Evolutionary conservation across 176 grass and related monocot genomes (phyloP).

Genomic region (Juncus inflexus): DNA sequence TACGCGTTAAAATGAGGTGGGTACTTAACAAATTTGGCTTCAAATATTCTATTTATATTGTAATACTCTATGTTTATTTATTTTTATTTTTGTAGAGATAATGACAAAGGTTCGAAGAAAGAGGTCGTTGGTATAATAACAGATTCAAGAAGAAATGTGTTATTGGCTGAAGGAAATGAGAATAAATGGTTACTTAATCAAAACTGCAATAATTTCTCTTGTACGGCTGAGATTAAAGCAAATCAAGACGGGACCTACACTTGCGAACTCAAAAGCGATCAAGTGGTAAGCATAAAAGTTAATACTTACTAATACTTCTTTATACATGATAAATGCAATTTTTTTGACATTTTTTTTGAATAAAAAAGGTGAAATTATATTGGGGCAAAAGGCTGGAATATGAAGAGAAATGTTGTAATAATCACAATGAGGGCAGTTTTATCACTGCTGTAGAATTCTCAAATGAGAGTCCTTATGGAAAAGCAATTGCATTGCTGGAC

Average conservation of each 20-base stretch:
- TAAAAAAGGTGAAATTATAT: conserved; percentile 68
- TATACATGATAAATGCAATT: neutral
- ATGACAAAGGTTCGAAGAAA: conserved; percentile 10
- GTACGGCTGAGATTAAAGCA: conserved; percentile 33
- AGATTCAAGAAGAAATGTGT: conserved; percentile 27
- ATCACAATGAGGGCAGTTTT: conserved; percentile 29
- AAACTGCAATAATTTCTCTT: conserved; percentile 34
- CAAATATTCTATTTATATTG: no score
- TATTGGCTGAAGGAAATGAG: conserved; percentile 61
- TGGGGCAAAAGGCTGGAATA: conserved; percentile 60
- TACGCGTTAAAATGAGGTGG: conserved; percentile 77
- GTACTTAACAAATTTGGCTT: neutral
- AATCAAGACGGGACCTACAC: conserved; percentile 37
- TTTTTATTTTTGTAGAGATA: conserved; percentile 22
- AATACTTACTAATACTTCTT: neutral
- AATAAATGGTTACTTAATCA: conserved; percentile 58
- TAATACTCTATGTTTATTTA: neutral
- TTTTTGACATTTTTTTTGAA: conserved; percentile 19
- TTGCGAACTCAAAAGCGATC: conserved; percentile 48
- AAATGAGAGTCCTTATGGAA: conserved; percentile 66
- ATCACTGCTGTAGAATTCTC: conserved; percentile 69
- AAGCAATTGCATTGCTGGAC: conserved; percentile 59
- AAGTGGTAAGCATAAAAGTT: conserved; percentile 45
- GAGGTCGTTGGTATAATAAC: conserved; percentile 56
- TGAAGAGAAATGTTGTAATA: conserved; percentile 52